These are phyloP conservation scores for Fusarium concolor DNA, from an alignment of 2,329 filamentous ascomycete species.

Conservation along the genomic window DNA sequence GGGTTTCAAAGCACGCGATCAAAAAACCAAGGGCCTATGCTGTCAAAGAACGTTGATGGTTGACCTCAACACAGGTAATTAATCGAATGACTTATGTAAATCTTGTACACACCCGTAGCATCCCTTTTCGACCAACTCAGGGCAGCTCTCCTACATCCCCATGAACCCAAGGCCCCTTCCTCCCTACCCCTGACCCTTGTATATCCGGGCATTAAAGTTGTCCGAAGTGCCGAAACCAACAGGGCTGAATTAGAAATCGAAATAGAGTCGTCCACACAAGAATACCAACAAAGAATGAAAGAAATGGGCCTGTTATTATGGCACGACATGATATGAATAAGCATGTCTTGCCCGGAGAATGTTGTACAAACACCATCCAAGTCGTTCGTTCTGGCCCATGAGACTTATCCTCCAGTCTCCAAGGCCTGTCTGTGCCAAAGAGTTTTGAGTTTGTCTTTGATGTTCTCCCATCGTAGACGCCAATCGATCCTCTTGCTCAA, in stretches of 20 bases:
- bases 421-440: conserved; percentile 22
- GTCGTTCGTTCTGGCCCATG: neutral
- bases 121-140: conserved; percentile 7
- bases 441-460: conserved; percentile 26
- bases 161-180: neutral
- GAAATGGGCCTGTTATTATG: neutral
- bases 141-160: neutral
- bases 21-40: neutral
- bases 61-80: conserved; percentile 14
- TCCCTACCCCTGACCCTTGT: conserved; percentile 3
- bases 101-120: conserved; percentile 16
- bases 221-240: conserved; percentile 37
- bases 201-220: conserved; percentile 19
- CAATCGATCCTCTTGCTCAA: conserved; percentile 14
- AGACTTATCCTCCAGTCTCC: conserved; percentile 18
- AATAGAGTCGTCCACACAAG: conserved; percentile 25
- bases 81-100: conserved; percentile 25
- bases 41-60: neutral
- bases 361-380: conserved; percentile 7
- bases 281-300: conserved; percentile 21
- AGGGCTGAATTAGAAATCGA: conserved; percentile 32
- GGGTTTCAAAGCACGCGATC: conserved; percentile 6
- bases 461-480: conserved; percentile 30
- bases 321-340: neutral
- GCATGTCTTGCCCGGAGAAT: neutral